phyloP scores from a whole-genome alignment of 2,329 filamentous ascomycete species.

The Sordariomycetes sp. region DNA sequence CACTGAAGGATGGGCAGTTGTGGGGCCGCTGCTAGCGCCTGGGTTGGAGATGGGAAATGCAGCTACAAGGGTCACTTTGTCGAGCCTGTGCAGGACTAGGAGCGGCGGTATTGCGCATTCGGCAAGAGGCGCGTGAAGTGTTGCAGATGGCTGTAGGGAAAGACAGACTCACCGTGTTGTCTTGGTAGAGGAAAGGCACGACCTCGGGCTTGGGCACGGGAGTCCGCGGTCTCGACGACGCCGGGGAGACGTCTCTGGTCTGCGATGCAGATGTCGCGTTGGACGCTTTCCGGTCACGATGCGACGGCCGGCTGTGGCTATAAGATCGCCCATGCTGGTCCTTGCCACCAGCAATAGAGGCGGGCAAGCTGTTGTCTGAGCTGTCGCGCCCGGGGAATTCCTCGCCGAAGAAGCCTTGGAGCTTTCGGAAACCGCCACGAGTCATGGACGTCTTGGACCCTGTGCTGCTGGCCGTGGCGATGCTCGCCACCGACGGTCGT shows the following conservation, averaged over 20 bases:
- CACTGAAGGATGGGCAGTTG: slow-evolving; percentile 4
- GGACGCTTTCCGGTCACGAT: slow-evolving; percentile 75
- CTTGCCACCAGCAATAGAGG: slow-evolving; percentile 34
- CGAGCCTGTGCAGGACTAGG: not conserved
- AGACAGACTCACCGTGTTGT: slow-evolving; percentile 51
- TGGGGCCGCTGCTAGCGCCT: no score
- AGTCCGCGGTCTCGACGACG: slow-evolving; percentile 70
- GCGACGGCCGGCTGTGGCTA: slow-evolving; percentile 44
- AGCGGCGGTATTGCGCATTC: not conserved
- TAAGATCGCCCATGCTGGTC: slow-evolving; percentile 57
- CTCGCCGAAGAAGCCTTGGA: slow-evolving; percentile 89
- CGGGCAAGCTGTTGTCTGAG: slow-evolving; percentile 57
- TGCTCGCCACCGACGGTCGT: slow-evolving; percentile 79
- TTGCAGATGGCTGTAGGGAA: slow-evolving; percentile 11
- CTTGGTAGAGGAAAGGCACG: slow-evolving; percentile 95
- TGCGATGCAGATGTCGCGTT: slow-evolving; percentile 63
- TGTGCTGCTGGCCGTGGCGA: slow-evolving; percentile 70
- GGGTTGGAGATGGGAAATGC: not conserved
- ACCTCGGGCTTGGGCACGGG: slow-evolving; percentile 85
- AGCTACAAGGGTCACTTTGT: not conserved
- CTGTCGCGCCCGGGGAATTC: slow-evolving; percentile 69
- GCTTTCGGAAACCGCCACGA: slow-evolving; percentile 67
- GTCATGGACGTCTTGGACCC: slow-evolving; percentile 68
- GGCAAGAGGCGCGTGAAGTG: no score
- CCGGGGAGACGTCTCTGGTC: slow-evolving; percentile 65